These are phyloP conservation scores for Crithidia mellificae DNA, from an alignment of 208 protist genomes.

Conservation along the genomic window DNA sequence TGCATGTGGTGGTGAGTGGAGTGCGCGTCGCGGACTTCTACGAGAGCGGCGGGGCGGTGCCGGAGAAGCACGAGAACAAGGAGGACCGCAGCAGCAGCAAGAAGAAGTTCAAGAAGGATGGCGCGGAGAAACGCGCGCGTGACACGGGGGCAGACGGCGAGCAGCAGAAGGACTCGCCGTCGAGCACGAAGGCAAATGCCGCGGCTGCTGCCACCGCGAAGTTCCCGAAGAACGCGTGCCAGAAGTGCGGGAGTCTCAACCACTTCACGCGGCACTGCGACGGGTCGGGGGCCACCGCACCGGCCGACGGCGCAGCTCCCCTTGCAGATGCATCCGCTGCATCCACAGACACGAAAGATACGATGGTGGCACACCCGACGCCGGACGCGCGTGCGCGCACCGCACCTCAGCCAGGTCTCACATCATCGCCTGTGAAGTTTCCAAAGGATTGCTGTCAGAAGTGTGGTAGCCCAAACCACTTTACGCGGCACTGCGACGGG, in stretches of 20 bases:
- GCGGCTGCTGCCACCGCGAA: not conserved
- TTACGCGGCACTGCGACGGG: slow-evolving; percentile 44
- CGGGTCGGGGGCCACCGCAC: slow-evolving; percentile 18
- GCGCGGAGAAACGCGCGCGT: not conserved
- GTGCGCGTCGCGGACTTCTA: slow-evolving; percentile 64
- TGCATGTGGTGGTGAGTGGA: slow-evolving; percentile 59
- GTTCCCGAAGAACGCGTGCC: slow-evolving; percentile 48
- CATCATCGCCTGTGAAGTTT: too few species aligned
- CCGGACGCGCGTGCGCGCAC: too few species aligned
- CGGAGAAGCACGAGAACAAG: slow-evolving; percentile 31
- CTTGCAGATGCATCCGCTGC: slow-evolving; percentile 12
- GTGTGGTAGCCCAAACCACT: slow-evolving; percentile 40
- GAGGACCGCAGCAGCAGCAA: slow-evolving; percentile 20
- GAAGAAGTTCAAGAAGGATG: slow-evolving; percentile 2
- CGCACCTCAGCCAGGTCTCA: too few species aligned
- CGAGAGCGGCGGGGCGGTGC: slow-evolving; percentile 53
- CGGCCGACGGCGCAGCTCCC: not conserved
- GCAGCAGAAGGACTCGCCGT: not conserved
- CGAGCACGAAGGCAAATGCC: too few species aligned
- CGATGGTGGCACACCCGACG: too few species aligned
- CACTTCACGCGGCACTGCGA: slow-evolving; percentile 61
- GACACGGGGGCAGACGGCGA: not conserved
- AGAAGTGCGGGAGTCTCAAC: slow-evolving; percentile 43
- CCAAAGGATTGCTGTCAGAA: slow-evolving; percentile 42
- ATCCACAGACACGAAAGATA: not conserved